Evolutionary conservation across 2,329 filamentous ascomycete species (phyloP).

Genomic region (Fusarium sp.): DNA sequence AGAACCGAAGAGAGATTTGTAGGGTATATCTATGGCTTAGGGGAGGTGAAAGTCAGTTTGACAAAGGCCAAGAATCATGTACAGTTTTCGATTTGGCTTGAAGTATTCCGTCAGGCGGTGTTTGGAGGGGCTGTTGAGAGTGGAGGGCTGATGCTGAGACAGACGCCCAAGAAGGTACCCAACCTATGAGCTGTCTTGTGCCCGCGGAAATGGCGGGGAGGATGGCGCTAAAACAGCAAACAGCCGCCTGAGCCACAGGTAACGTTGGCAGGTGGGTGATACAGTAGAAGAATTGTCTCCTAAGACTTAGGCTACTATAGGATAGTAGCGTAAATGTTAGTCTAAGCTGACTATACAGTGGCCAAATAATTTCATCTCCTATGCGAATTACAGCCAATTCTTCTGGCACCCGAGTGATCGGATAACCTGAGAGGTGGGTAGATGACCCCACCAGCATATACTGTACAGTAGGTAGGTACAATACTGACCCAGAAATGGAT

Average conservation of each 20-base stretch:
- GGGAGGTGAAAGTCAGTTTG: conserved; percentile 26
- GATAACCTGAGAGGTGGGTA: background rate
- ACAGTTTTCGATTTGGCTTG: conserved; percentile 5
- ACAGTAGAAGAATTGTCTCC: background rate
- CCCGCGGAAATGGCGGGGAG: conserved; percentile 32
- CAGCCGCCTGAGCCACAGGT: conserved; percentile 8
- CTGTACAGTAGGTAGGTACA: background rate
- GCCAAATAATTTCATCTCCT: background rate
- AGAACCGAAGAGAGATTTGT: background rate
- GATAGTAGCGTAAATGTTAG: background rate
- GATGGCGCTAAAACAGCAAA: conserved; percentile 23
- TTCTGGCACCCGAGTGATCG: background rate
- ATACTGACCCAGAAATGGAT: conserved; percentile 1
- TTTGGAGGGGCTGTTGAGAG: conserved; percentile 32
- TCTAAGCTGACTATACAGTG: background rate
- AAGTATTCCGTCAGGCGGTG: conserved; percentile 19
- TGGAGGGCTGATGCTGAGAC: conserved; percentile 23
- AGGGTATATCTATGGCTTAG: conserved; percentile 5
- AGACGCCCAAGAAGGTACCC: conserved; percentile 16
- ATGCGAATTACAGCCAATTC: background rate
- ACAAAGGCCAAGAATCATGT: conserved; percentile 5
- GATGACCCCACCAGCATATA: conserved; percentile 31
- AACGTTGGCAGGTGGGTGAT: background rate
- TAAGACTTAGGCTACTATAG: background rate
- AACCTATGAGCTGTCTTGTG: conserved; percentile 12